Conservation (phyloP, 257 asterid genomes). For the Echites panduratus region DNA sequence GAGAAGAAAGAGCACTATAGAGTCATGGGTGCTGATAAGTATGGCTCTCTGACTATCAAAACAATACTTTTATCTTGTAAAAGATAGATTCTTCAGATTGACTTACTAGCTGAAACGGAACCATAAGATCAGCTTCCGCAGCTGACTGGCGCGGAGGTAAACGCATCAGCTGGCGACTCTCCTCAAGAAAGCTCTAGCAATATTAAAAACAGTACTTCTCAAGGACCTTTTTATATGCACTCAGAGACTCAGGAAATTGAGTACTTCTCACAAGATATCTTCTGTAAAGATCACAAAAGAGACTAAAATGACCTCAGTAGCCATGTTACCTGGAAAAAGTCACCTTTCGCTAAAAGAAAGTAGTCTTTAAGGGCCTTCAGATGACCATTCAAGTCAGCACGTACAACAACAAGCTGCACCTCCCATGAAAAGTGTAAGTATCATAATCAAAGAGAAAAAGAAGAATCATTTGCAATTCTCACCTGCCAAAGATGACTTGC, state of each 20-base stretch:
- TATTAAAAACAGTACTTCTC: not conserved
- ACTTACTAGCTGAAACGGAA: slow-evolving; percentile 92
- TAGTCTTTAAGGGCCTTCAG: slow-evolving; percentile 96
- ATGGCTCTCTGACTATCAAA: not conserved
- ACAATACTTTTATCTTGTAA: not conserved
- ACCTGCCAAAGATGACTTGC: slow-evolving; percentile 99
- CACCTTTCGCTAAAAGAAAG: slow-evolving; percentile 96
- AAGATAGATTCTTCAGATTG: not conserved
- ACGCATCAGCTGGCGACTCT: slow-evolving; percentile 94
- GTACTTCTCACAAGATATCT: slow-evolving; percentile 3
- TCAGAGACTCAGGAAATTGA: not conserved
- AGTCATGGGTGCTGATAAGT: no score
- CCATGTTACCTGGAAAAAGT: slow-evolving; percentile 81
- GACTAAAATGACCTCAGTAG: not conserved
- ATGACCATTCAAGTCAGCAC: slow-evolving; percentile 99
- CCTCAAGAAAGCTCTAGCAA: slow-evolving; percentile 92
- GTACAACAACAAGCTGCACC: slow-evolving; percentile 92
- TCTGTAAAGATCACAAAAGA: not conserved
- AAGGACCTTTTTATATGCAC: not conserved
- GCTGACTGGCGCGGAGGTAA: slow-evolving; percentile 98
- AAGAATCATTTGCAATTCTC: slow-evolving; percentile 17
- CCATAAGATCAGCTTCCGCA: slow-evolving; percentile 98
- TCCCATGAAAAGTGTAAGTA: slow-evolving; percentile 21
- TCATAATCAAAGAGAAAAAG: slow-evolving; percentile 17
- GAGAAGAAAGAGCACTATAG: not conserved